These are phyloP conservation scores for Coniochaeta pulveracea DNA, from an alignment of 2,329 filamentous ascomycete species.

Conservation along the genomic window DNA sequence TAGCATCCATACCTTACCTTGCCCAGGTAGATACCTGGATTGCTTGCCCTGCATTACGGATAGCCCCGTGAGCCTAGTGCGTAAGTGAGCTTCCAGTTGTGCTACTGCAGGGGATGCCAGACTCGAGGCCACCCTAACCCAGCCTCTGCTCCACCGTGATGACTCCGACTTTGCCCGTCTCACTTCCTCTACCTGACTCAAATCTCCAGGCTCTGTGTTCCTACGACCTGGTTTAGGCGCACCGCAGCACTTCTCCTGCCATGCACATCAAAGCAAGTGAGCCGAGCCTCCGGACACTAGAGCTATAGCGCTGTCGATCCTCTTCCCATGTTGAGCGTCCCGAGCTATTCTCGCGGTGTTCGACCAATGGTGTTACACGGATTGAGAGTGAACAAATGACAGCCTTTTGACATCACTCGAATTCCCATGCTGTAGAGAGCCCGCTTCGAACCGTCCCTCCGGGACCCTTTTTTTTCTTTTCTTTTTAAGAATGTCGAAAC, in stretches of 20 bases:
- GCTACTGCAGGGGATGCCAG: neutral
- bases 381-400: neutral
- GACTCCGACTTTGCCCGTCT: neutral
- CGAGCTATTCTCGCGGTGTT: neutral
- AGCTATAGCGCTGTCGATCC: too few relatives aligned
- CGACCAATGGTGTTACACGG: neutral
- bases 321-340: neutral
- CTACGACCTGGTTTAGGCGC: neutral
- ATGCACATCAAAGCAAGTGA: too few relatives aligned
- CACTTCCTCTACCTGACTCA: neutral
- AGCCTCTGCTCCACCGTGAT: neutral
- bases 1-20: neutral
- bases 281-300: too few relatives aligned
- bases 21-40: neutral
- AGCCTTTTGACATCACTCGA: slow-evolving; percentile 1
- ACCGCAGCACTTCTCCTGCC: neutral
- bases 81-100: neutral
- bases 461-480: too few relatives aligned
- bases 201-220: neutral
- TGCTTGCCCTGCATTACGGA: neutral
- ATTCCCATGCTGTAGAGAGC: slow-evolving; percentile 1
- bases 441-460: too few relatives aligned
- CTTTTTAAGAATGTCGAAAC: too few relatives aligned
- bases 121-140: neutral
- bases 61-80: neutral